Evolutionary conservation across 2,329 filamentous ascomycete species (phyloP).

Genomic region (Fusarium pseudonygamai): DNA sequence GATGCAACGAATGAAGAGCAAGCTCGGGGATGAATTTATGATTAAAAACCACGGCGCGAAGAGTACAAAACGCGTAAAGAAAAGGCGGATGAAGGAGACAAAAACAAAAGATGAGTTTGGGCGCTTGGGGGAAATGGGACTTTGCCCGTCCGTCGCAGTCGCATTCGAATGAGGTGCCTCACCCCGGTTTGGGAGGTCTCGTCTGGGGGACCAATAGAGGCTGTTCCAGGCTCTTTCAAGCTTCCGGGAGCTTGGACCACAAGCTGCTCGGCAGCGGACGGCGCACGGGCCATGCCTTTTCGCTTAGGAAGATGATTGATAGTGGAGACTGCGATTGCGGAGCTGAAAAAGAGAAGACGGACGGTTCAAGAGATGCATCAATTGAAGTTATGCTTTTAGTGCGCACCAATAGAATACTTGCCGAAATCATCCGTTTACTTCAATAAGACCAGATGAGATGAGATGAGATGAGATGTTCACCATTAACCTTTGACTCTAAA

Average conservation of each 20-base stretch:
- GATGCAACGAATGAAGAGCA: slow-evolving; percentile 28
- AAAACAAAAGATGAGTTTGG: slow-evolving; percentile 40
- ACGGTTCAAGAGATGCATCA: slow-evolving; percentile 35
- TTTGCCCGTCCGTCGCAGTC: slow-evolving; percentile 38
- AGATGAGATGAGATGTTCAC: not conserved
- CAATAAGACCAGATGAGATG: slow-evolving; percentile 9
- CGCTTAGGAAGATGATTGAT: slow-evolving; percentile 21
- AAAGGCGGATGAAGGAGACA: slow-evolving; percentile 19
- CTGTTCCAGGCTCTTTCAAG: slow-evolving; percentile 32
- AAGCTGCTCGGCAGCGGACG: slow-evolving; percentile 33
- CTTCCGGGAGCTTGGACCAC: slow-evolving; percentile 47
- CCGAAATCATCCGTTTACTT: slow-evolving; percentile 14
- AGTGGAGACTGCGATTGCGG: slow-evolving; percentile 22
- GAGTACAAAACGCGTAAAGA: slow-evolving; percentile 17
- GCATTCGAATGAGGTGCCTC: slow-evolving; percentile 37
- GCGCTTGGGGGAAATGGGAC: slow-evolving; percentile 31
- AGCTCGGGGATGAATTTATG: slow-evolving; percentile 13
- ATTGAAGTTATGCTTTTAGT: slow-evolving; percentile 43
- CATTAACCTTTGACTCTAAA: not conserved
- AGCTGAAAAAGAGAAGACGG: not conserved
- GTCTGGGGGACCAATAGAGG: slow-evolving; percentile 39
- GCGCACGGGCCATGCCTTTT: slow-evolving; percentile 28
- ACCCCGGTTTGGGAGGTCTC: slow-evolving; percentile 22
- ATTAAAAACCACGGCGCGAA: slow-evolving; percentile 6
- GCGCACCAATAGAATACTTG: not conserved